phyloP scores from a whole-genome alignment of 192 early-diverging fungal species.

The Coemansia sp. region DNA sequence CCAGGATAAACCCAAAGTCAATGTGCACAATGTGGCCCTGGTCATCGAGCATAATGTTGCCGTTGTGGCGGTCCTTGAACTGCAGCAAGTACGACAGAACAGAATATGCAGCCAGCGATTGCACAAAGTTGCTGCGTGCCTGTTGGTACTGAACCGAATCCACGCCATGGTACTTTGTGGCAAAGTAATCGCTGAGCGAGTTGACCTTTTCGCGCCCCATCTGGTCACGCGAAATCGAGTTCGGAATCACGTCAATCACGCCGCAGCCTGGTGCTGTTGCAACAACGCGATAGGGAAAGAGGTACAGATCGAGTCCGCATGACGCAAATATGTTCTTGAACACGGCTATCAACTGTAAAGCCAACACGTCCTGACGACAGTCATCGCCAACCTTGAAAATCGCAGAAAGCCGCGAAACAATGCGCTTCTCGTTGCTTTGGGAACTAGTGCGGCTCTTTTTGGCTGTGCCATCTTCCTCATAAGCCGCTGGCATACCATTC shows the following conservation, averaged over 20 bases:
- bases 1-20: slow-evolving; percentile 98
- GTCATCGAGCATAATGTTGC: slow-evolving; percentile 99
- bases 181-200: slow-evolving; percentile 93
- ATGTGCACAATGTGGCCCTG: slow-evolving; percentile 97
- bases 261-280: slow-evolving; percentile 97
- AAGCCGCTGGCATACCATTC: not conserved
- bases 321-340: slow-evolving; percentile 95
- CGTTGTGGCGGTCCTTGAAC: slow-evolving; percentile 99
- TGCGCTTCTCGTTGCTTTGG: slow-evolving; percentile 1
- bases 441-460: not conserved
- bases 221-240: slow-evolving; percentile 95
- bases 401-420: slow-evolving; percentile 72
- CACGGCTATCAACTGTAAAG: slow-evolving; percentile 94
- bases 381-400: slow-evolving; percentile 99
- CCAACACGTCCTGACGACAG: slow-evolving; percentile 98
- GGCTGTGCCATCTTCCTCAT: not conserved
- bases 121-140: slow-evolving; percentile 93
- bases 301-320: slow-evolving; percentile 90
- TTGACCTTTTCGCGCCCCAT: slow-evolving; percentile 99
- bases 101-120: slow-evolving; percentile 93
- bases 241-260: slow-evolving; percentile 98
- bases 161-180: slow-evolving; percentile 84
- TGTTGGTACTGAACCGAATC: slow-evolving; percentile 89
- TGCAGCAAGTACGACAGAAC: slow-evolving; percentile 92
- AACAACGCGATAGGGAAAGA: slow-evolving; percentile 96